These are phyloP conservation scores for Monilinia fructicola DNA, from an alignment of 2,329 filamentous ascomycete species.

Conservation along the genomic window DNA sequence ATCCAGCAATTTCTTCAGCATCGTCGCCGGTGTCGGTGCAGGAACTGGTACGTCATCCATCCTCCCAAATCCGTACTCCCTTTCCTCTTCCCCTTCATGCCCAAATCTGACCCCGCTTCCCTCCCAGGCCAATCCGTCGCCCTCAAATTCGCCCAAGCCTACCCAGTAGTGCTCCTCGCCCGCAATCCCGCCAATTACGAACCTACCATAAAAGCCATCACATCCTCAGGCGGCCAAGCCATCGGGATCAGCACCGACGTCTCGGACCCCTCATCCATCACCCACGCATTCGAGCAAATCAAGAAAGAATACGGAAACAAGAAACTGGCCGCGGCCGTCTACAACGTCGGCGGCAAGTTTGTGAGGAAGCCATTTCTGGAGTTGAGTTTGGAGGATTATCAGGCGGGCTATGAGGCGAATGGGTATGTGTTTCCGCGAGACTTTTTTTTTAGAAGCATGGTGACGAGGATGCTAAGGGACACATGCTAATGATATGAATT, in stretches of 20 bases:
- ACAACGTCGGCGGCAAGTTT: slow-evolving; percentile 61
- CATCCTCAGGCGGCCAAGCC: slow-evolving; percentile 63
- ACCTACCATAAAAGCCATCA: slow-evolving; percentile 68
- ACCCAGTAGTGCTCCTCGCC: slow-evolving; percentile 74
- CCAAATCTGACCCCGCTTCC: slow-evolving; percentile 2
- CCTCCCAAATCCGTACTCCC: neutral
- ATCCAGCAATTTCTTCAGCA: slow-evolving; percentile 56
- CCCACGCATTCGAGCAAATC: slow-evolving; percentile 62
- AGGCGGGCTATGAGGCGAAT: slow-evolving; percentile 47
- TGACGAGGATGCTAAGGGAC: neutral
- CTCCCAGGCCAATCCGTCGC: slow-evolving; percentile 50
- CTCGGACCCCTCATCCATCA: slow-evolving; percentile 51
- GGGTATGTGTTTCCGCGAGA: slow-evolving; percentile 48
- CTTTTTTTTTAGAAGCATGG: neutral
- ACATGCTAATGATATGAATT: slow-evolving; percentile 10
- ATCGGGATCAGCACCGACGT: slow-evolving; percentile 69
- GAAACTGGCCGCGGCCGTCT: slow-evolving; percentile 64
- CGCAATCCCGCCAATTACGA: slow-evolving; percentile 65
- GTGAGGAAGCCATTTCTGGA: slow-evolving; percentile 59
- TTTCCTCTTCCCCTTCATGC: neutral
- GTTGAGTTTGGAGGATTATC: slow-evolving; percentile 51
- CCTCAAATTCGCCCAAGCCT: slow-evolving; percentile 60
- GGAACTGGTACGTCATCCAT: slow-evolving; percentile 53
- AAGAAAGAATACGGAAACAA: slow-evolving; percentile 51
- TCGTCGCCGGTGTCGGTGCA: slow-evolving; percentile 71